phyloP scores from a whole-genome alignment of 495 filamentous ascomycete genomes.

The Lasiosphaeria ovina region DNA sequence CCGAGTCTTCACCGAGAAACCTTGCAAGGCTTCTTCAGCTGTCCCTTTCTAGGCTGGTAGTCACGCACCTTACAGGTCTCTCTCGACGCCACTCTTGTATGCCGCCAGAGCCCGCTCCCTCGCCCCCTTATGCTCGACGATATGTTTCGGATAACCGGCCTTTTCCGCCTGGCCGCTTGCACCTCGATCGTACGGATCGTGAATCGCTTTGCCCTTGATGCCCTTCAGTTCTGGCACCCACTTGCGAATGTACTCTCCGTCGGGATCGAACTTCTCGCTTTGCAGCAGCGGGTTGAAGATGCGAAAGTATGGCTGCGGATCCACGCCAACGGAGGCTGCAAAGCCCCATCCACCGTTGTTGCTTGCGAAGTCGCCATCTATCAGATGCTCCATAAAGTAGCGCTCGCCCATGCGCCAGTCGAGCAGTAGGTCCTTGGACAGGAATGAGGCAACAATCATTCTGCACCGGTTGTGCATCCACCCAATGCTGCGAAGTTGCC shows the following conservation, averaged over 20 bases:
- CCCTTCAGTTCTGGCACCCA: slow-evolving; percentile 70
- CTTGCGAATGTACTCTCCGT: slow-evolving; percentile 66
- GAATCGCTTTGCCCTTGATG: slow-evolving; percentile 57
- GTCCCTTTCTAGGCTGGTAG: not conserved
- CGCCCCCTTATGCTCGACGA: slow-evolving; percentile 69
- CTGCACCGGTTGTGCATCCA: slow-evolving; percentile 91
- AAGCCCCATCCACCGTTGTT: slow-evolving; percentile 96
- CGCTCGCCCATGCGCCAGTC: slow-evolving; percentile 90
- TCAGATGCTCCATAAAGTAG: slow-evolving; percentile 84
- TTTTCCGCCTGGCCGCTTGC: slow-evolving; percentile 56
- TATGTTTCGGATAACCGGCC: slow-evolving; percentile 69
- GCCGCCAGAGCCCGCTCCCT: slow-evolving; percentile 64
- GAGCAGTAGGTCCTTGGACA: slow-evolving; percentile 80
- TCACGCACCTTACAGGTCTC: slow-evolving; percentile 12
- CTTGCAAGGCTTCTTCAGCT: not conserved
- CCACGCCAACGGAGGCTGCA: slow-evolving; percentile 73
- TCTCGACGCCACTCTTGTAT: slow-evolving; percentile 59
- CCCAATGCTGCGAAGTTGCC: slow-evolving; percentile 66
- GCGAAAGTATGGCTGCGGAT: slow-evolving; percentile 89
- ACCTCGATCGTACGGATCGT: slow-evolving; percentile 74
- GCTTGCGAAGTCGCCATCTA: slow-evolving; percentile 89
- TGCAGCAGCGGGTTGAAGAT: slow-evolving; percentile 88
- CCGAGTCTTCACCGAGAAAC: too few species aligned
- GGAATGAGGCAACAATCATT: slow-evolving; percentile 85
- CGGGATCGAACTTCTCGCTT: slow-evolving; percentile 76